phyloP scores from a whole-genome alignment of 139 green algal genomes.

The Picochlorum sp. region DNA sequence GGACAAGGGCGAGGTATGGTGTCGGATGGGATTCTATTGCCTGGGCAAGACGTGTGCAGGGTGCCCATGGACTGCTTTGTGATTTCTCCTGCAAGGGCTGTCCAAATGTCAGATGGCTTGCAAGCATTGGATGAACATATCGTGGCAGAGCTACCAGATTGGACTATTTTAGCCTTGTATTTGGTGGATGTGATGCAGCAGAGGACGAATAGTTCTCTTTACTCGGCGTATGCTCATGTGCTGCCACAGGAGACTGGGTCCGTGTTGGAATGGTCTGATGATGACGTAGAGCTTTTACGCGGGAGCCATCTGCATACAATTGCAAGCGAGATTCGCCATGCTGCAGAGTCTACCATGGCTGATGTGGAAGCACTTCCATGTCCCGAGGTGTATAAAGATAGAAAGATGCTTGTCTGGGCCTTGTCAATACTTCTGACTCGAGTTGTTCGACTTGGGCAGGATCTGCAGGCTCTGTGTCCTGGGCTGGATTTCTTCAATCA shows the following conservation, averaged over 20 bases:
- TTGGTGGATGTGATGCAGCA: constrained; percentile 33
- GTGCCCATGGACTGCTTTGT: constrained; percentile 41
- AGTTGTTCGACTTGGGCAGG: constrained; percentile 39
- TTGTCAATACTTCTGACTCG: constrained; percentile 56
- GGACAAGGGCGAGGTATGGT: constrained; percentile 49
- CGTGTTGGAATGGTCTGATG: constrained; percentile 53
- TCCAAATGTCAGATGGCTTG: background rate
- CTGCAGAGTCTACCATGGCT: constrained; percentile 26
- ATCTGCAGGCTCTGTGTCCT: constrained; percentile 44
- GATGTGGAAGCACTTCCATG: constrained; percentile 23
- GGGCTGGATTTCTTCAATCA: constrained; percentile 65
- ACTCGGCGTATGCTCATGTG: constrained; percentile 31
- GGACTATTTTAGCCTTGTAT: constrained; percentile 54
- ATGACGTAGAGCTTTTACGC: constrained; percentile 40
- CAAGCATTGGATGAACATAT: background rate
- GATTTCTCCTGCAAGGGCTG: constrained; percentile 28
- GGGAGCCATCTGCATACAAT: constrained; percentile 18
- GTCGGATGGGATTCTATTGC: constrained; percentile 19
- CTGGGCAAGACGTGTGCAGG: constrained; percentile 38
- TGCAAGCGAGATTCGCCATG: constrained; percentile 28
- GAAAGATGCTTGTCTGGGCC: constrained; percentile 30
- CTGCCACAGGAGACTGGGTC: constrained; percentile 36
- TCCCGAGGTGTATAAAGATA: constrained; percentile 15
- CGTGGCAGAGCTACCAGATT: constrained; percentile 34
- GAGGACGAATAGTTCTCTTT: background rate